phyloP scores from a whole-genome alignment of 768 basidiomycete genomes.

The Tylopilus plumbeoviolaceoides region DNA sequence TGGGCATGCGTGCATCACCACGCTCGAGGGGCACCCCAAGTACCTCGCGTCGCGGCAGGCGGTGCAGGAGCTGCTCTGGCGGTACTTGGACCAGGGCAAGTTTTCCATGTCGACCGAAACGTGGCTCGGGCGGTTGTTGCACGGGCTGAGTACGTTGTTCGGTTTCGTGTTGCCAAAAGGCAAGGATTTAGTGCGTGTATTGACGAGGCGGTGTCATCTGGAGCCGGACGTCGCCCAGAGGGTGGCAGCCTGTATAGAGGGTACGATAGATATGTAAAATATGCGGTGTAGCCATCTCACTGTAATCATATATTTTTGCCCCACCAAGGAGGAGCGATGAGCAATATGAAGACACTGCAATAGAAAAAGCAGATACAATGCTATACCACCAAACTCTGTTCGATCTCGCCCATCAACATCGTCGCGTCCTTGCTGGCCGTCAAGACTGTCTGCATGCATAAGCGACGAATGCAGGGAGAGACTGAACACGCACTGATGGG shows the following conservation, averaged over 20 bases:
- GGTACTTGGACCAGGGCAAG: constrained; percentile 22
- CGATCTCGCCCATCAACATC: constrained; percentile 89
- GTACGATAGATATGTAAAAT: constrained; percentile 3
- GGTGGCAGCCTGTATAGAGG: constrained; percentile 24
- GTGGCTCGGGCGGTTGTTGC: constrained; percentile 20
- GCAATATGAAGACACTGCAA: not conserved
- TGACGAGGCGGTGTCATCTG: constrained; percentile 24
- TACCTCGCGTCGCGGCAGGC: constrained; percentile 18
- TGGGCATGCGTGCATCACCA: constrained; percentile 30
- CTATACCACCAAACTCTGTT: constrained; percentile 52
- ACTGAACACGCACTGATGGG: constrained; percentile 71
- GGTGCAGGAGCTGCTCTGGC: constrained; percentile 19
- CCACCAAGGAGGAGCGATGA: too few species aligned
- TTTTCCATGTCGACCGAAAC: constrained; percentile 22
- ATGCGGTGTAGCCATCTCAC: not conserved
- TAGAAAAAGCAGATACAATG: not conserved
- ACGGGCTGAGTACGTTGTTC: constrained; percentile 14
- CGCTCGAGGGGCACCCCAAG: constrained; percentile 19
- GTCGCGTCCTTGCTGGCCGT: constrained; percentile 92
- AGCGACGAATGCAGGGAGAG: constrained; percentile 1
- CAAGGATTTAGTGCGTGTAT: constrained; percentile 18
- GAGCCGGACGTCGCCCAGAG: constrained; percentile 21
- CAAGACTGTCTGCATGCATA: constrained; percentile 50
- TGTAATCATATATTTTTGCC: not conserved
- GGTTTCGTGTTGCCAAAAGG: constrained; percentile 18